These are phyloP conservation scores for Rhizoctonia solani DNA, from an alignment of 1,284 basidiomycete genomes.

Conservation along the genomic window DNA sequence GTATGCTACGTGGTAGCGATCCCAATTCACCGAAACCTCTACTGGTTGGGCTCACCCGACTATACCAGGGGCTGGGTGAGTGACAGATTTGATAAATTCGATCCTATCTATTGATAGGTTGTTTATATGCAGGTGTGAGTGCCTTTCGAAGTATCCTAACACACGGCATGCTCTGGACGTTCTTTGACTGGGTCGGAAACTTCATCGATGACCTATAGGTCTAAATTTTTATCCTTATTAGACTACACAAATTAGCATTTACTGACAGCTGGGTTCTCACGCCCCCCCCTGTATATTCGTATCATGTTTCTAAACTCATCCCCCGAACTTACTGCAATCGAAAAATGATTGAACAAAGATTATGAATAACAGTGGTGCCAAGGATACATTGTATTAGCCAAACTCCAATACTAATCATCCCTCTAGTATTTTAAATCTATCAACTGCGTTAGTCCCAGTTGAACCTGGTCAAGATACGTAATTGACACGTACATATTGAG, in stretches of 20 bases:
- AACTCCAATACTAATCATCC: slow-evolving; percentile 20
- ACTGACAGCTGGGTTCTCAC: not conserved
- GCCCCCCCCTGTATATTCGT: not conserved
- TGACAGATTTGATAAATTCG: not conserved
- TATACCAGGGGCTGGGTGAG: slow-evolving; percentile 79
- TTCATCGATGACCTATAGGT: slow-evolving; percentile 74
- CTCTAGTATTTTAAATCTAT: slow-evolving; percentile 29
- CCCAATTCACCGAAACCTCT: slow-evolving; percentile 70
- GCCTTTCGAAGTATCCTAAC: slow-evolving; percentile 81
- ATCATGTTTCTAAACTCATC: not conserved
- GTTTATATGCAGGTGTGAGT: slow-evolving; percentile 55
- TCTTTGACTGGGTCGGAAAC: slow-evolving; percentile 73
- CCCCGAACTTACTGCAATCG: not conserved
- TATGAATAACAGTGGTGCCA: slow-evolving; percentile 34
- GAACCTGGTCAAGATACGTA: not conserved
- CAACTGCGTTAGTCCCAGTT: not conserved
- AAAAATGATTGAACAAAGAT: slow-evolving; percentile 1
- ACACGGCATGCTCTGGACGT: slow-evolving; percentile 80
- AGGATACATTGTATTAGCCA: slow-evolving; percentile 27
- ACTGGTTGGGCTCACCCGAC: slow-evolving; percentile 67
- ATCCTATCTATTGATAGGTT: not conserved
- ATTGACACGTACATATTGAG: slow-evolving; percentile 79
- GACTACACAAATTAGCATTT: slow-evolving; percentile 1
- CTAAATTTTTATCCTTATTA: slow-evolving; percentile 26
- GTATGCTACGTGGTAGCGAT: slow-evolving; percentile 79